These are phyloP conservation scores for Calonectria leucothoes DNA, from an alignment of 2,329 filamentous ascomycete genomes.

Conservation along the genomic window DNA sequence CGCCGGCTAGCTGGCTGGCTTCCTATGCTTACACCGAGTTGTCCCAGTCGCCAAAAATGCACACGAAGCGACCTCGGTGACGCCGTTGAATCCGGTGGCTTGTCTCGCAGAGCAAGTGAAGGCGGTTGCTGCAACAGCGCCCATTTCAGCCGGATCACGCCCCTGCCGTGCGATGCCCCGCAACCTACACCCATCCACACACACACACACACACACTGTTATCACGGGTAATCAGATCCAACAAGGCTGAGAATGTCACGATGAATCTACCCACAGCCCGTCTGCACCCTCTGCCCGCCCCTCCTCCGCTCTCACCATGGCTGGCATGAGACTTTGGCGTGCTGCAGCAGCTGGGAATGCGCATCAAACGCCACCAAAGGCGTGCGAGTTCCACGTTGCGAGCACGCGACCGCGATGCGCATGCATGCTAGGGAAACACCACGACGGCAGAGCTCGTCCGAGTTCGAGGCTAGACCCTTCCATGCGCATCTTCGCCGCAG, in stretches of 20 bases:
- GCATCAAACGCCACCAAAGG: background rate
- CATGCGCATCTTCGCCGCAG: background rate
- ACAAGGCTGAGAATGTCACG: background rate
- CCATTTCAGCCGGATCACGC: too few relatives aligned
- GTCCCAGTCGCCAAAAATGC: background rate
- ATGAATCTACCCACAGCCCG: too few relatives aligned
- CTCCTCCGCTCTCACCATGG: background rate
- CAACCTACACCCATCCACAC: too few relatives aligned
- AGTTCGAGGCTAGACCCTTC: background rate
- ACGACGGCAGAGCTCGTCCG: background rate
- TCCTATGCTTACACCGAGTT: background rate
- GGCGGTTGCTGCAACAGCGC: background rate
- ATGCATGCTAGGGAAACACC: background rate
- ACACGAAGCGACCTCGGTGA: background rate
- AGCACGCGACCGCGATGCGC: background rate
- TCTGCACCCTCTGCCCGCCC: background rate
- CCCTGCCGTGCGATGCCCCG: too few relatives aligned
- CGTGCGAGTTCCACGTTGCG: background rate
- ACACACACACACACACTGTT: too few relatives aligned
- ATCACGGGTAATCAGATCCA: background rate
- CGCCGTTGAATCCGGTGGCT: background rate
- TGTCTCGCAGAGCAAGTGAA: background rate
- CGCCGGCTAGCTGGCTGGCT: too few relatives aligned
- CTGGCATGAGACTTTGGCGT: background rate
- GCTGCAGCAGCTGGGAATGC: background rate